Percentiles rank a stretch among this genome's conserved stretches.
Conservation (phyloP, 2,329 filamentous ascomycete genomes). For the Aspergillus jensenii region DNA sequence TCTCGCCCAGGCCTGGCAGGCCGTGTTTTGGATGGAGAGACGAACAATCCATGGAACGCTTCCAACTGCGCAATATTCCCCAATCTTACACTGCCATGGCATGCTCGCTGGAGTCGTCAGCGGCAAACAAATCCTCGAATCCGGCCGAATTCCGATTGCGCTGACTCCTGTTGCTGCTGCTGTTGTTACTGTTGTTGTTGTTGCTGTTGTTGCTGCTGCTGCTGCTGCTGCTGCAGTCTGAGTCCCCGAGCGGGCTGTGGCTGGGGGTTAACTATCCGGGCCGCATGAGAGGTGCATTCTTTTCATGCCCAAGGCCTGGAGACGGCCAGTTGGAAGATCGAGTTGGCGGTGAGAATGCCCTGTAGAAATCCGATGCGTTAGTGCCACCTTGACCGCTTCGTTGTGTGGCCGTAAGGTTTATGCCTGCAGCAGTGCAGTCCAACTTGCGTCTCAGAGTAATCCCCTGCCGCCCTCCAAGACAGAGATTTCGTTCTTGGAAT, state of each 20-base stretch:
- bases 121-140: neutral
- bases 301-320: neutral
- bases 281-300: too few species aligned
- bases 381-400: constrained; percentile 25
- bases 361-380: neutral
- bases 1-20: constrained; percentile 6
- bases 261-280: neutral
- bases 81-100: neutral
- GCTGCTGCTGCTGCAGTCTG: neutral
- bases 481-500: neutral
- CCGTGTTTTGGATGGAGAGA: constrained; percentile 4
- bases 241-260: neutral
- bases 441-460: constrained; percentile 7
- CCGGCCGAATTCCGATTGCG: neutral
- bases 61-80: neutral
- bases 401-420: constrained; percentile 25
- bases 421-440: constrained; percentile 23
- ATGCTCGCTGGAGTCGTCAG: neutral
- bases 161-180: too few species aligned
- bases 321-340: neutral
- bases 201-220: neutral
- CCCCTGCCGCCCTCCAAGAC: neutral
- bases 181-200: neutral
- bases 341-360: neutral
- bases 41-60: neutral